Conservation (phyloP, 23 red algal species). For the Gracilaria domingensis region DNA sequence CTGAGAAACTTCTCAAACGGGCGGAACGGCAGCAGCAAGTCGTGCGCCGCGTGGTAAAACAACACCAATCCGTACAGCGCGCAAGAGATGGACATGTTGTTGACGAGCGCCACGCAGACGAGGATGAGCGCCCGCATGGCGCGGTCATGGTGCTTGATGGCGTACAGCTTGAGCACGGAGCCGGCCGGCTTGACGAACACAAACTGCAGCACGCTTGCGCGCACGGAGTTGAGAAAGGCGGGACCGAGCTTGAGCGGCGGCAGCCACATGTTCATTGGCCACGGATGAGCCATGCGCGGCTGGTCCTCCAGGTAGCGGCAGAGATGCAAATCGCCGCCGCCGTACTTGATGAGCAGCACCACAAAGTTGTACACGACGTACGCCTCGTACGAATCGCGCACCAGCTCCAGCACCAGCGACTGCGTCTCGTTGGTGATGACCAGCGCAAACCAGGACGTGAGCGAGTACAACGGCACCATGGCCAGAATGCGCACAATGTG, state of each 20-base stretch:
- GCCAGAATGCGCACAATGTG: conserved; percentile 94
- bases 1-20: conserved; percentile 94
- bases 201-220: conserved; percentile 89
- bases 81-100: conserved; percentile 87
- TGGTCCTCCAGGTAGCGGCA: conserved; percentile 83
- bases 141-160: conserved; percentile 26
- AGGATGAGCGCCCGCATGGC: conserved; percentile 30
- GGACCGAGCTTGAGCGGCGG: conserved; percentile 82
- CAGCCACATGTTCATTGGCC: conserved; percentile 63
- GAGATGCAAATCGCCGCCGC: conserved; percentile 85
- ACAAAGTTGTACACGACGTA: conserved; percentile 98
- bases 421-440: conserved; percentile 54
- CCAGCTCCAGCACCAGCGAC: conserved; percentile 78
- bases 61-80: conserved; percentile 94
- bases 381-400: conserved; percentile 97
- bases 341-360: conserved; percentile 90
- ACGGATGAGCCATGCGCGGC: conserved; percentile 90
- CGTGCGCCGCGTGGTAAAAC: conserved; percentile 91
- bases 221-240: conserved; percentile 79
- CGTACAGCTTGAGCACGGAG: conserved; percentile 56
- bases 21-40: conserved; percentile 74
- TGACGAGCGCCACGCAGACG: conserved; percentile 29
- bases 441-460: conserved; percentile 86
- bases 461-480: conserved; percentile 98
- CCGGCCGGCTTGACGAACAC: conserved; percentile 91